phyloP scores from a whole-genome alignment of 2,329 filamentous ascomycete genomes.

The Xylaria sp. region DNA sequence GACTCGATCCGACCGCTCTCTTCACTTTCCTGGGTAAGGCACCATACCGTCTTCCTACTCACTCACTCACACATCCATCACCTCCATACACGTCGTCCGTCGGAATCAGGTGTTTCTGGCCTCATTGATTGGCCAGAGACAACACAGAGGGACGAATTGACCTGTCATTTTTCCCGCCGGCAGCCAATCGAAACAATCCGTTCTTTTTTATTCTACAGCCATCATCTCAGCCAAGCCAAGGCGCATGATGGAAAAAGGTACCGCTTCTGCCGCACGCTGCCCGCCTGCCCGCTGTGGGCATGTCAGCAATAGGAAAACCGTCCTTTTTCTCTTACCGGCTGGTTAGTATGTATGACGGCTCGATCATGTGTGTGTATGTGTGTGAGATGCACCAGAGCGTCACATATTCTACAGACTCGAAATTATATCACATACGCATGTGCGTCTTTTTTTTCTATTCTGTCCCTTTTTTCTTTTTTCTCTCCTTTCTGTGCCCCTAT shows the following conservation, averaged over 20 bases:
- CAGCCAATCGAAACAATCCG: constrained; percentile 1
- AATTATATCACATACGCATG: background rate
- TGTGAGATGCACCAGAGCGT: no score
- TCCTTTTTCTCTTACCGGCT: background rate
- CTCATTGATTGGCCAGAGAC: background rate
- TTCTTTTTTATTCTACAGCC: background rate
- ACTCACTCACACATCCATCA: no score
- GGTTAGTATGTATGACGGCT: background rate
- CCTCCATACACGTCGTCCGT: background rate
- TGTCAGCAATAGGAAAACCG: background rate
- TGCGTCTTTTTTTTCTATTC: background rate
- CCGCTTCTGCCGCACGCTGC: background rate
- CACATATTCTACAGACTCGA: background rate
- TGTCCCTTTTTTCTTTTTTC: background rate
- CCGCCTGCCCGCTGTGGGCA: background rate
- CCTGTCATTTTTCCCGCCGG: constrained; percentile 10
- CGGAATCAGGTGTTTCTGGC: background rate
- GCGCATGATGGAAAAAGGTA: background rate
- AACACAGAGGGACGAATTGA: background rate
- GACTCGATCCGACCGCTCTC: background rate
- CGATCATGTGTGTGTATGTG: background rate
- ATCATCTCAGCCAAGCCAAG: background rate
- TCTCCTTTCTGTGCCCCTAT: background rate
- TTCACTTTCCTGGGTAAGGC: background rate
- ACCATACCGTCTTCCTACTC: background rate